Evolutionary conservation across 768 basidiomycete species (phyloP).

Genomic region (Naematelia aurantialba): DNA sequence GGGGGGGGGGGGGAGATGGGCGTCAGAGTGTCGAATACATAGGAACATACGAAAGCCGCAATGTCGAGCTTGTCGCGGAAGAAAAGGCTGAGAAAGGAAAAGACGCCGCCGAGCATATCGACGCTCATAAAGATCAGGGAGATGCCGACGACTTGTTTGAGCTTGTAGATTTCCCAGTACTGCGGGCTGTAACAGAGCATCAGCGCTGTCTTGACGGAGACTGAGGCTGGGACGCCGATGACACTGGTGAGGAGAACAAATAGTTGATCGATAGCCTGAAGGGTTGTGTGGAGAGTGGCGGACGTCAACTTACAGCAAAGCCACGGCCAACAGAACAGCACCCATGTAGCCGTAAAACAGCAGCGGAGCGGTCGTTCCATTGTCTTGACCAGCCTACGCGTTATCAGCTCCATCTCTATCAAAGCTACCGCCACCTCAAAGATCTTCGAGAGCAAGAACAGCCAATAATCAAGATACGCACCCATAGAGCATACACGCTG

Average conservation of each 20-base stretch:
- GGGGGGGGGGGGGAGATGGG: not conserved
- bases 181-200: constrained; percentile 56
- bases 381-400: constrained; percentile 51
- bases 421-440: not conserved
- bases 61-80: constrained; percentile 65
- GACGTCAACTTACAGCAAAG: constrained; percentile 53
- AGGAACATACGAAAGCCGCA: constrained; percentile 57
- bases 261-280: not conserved
- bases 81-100: constrained; percentile 65
- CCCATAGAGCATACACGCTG: constrained; percentile 60
- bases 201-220: too few relatives aligned
- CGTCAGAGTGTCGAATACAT: not conserved
- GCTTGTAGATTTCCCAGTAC: constrained; percentile 70
- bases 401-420: not conserved
- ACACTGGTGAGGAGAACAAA: constrained; percentile 27
- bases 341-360: constrained; percentile 63
- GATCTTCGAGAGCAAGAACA: not conserved
- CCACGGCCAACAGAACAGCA: constrained; percentile 59
- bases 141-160: constrained; percentile 58
- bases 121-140: constrained; percentile 66
- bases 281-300: not conserved
- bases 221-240: too few relatives aligned
- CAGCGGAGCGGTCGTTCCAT: constrained; percentile 52
- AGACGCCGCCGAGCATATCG: constrained; percentile 68
- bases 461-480: constrained; percentile 45